phyloP scores from a whole-genome alignment of 176 grass and related monocot genomes.

The Lolium multiflorum region DNA sequence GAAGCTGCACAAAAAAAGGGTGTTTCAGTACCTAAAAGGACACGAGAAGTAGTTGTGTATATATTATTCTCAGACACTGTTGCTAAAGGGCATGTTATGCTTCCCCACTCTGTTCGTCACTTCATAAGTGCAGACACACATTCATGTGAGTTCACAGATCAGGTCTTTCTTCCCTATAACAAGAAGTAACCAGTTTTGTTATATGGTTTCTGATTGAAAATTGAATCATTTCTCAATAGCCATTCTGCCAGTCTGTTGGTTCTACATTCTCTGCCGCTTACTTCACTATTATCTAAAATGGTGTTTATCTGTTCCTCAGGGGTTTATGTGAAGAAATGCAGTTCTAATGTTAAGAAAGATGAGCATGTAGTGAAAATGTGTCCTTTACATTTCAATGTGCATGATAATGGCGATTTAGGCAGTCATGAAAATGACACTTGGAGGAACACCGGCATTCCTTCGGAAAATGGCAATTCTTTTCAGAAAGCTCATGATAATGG shows the following conservation, averaged over 20 bases:
- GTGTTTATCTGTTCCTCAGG: conserved; percentile 52
- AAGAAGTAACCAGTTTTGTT: conserved; percentile 26
- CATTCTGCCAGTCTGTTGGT: conserved; percentile 23
- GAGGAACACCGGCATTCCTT: conserved; percentile 38
- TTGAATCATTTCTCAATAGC: conserved; percentile 16
- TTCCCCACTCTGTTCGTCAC: conserved; percentile 78
- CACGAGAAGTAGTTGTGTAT: conserved; percentile 58
- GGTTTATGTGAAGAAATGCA: conserved; percentile 76
- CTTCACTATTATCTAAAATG: conserved; percentile 38
- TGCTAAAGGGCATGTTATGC: conserved; percentile 87
- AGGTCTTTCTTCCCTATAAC: conserved; percentile 29
- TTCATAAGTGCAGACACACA: conserved; percentile 77
- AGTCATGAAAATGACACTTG: conserved; percentile 49
- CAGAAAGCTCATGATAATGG: conserved; percentile 52
- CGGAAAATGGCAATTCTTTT: conserved; percentile 45
- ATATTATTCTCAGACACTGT: conserved; percentile 75
- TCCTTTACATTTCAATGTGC: conserved; percentile 62
- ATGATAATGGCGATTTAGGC: conserved; percentile 52
- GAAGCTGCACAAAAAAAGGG: conserved; percentile 61
- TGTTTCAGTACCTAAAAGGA: conserved; percentile 57
- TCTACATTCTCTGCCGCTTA: conserved; percentile 9
- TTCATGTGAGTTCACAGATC: conserved; percentile 77
- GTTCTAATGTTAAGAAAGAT: conserved; percentile 60
- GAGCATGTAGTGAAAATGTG: conserved; percentile 60
- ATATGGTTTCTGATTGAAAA: conserved; percentile 17